Base-by-base conservation (phyloP, 2,329 filamentous ascomycete genomes). In the Huntiella bhutanensis region DNA sequence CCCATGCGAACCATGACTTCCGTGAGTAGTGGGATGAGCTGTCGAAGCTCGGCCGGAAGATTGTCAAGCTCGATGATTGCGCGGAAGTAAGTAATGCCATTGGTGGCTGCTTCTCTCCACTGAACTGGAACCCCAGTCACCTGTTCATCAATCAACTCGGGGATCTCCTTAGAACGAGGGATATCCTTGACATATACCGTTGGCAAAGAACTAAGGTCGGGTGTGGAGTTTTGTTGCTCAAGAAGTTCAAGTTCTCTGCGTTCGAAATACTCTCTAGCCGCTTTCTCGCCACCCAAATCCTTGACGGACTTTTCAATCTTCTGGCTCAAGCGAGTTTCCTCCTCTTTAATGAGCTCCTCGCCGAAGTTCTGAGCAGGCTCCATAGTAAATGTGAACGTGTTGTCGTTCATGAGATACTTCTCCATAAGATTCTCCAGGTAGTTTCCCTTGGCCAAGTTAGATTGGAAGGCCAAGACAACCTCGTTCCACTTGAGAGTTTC, bases 51-150 rank as follows among this genome's bases (percentile, higher is more conserved):
- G 51, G 88, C 79, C 0, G 88, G 85, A 11, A 98, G 65, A 51
- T 81, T 75, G 39, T 83, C 71, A 46, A 96, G 68, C 0, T 74
- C 70, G 58, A 92, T 86, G 59, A 96, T 74, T 3, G 85, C 86
- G 49, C 87, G 80, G 66, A 98, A 94, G 59, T 98, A 98, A 1
- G 88, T 96, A 49, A 98, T 65, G 0, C 91, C 91, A 55, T 98
- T 98, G 0, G 91, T 98, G 2, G 85, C 82, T 5, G 87, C 85
- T 60, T 93, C 84, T 43, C 81, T 79, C 86, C 87, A 95, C 55
- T 95, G 83, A 3, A 91, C 75, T 40, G 80, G 75, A 36, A 80
- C 72, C 34, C 72, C 70, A 37, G 74, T 71, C 7, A 81, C 59
- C 8, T 66, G 64, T n/a, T 81, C 75, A 52, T 88, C 82, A 46